These are phyloP conservation scores for Rubia peregrina DNA, from an alignment of 305 asterid species.

Conservation along the genomic window DNA sequence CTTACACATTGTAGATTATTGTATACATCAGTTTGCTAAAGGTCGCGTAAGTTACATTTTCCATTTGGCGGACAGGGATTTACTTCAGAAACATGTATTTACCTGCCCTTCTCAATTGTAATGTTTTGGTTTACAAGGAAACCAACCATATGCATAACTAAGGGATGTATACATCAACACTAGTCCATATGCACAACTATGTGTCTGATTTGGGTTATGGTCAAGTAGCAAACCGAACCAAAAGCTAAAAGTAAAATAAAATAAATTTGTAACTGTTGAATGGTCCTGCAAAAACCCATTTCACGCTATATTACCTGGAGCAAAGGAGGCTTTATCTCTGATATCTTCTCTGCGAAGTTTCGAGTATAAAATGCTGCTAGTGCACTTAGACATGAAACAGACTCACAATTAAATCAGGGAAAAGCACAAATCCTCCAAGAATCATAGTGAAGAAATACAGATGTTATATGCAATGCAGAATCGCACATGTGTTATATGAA, in stretches of 20 bases:
- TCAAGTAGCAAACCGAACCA: constrained; percentile 1
- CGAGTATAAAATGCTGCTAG: constrained; percentile 92
- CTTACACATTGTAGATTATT: background rate
- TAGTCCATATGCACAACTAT: background rate
- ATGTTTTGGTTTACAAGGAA: background rate
- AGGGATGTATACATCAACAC: background rate
- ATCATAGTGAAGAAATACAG: constrained; percentile 8
- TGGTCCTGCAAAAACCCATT: constrained; percentile 18
- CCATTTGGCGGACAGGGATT: background rate
- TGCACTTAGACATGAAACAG: constrained; percentile 44
- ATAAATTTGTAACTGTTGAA: background rate
- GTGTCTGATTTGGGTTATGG: background rate
- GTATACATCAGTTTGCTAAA: background rate
- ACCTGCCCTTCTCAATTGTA: background rate
- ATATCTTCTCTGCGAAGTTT: constrained; percentile 66
- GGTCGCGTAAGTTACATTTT: background rate
- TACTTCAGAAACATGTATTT: background rate
- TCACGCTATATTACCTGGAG: constrained; percentile 65
- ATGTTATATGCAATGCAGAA: background rate
- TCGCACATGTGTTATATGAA: background rate
- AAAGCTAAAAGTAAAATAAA: constrained; percentile 1
- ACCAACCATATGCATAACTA: constrained; percentile 3
- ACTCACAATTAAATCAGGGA: constrained; percentile 14
- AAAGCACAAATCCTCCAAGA: constrained; percentile 15
- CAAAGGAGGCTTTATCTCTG: constrained; percentile 72